These are phyloP conservation scores for Sphaerobolus stellatus DNA, from an alignment of 1,284 basidiomycete genomes.

Conservation along the genomic window DNA sequence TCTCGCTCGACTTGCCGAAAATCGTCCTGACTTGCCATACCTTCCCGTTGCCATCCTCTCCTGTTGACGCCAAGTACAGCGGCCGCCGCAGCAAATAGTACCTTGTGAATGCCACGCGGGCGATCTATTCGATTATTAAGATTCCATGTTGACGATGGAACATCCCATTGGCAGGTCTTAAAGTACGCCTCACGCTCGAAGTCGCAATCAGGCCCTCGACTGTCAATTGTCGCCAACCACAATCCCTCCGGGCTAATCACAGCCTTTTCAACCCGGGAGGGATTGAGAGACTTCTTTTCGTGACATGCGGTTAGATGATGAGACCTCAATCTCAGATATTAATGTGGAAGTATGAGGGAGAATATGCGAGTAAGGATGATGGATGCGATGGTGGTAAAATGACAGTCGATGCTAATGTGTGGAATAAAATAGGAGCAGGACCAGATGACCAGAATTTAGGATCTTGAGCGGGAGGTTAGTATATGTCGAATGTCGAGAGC, in stretches of 20 bases:
- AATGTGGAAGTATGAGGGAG: constrained; percentile 71
- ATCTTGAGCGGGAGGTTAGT: constrained; percentile 36
- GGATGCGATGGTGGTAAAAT: constrained; percentile 93
- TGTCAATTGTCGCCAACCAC: constrained; percentile 95
- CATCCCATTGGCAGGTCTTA: constrained; percentile 89
- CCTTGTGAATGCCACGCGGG: constrained; percentile 74
- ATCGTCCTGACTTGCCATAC: constrained; percentile 44
- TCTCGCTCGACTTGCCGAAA: constrained; percentile 44
- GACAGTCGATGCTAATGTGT: constrained; percentile 69
- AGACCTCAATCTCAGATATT: constrained; percentile 87
- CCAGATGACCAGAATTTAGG: constrained; percentile 45
- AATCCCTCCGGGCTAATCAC: constrained; percentile 68
- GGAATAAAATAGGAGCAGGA: constrained; percentile 65
- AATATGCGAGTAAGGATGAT: constrained; percentile 91
- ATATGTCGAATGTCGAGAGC: neutral
- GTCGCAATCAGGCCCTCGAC: constrained; percentile 63
- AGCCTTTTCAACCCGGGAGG: constrained; percentile 73
- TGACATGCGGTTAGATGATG: constrained; percentile 90
- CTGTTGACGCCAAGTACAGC: too few species aligned
- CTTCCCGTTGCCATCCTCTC: too few species aligned
- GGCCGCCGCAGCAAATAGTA: constrained; percentile 55
- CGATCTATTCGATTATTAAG: constrained; percentile 88
- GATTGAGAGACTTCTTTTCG: constrained; percentile 76
- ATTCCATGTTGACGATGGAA: constrained; percentile 40
- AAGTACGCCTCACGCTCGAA: constrained; percentile 73